phyloP scores from a whole-genome alignment of 176 grass and related monocot genomes.

The Rhynchospora breviuscula region DNA sequence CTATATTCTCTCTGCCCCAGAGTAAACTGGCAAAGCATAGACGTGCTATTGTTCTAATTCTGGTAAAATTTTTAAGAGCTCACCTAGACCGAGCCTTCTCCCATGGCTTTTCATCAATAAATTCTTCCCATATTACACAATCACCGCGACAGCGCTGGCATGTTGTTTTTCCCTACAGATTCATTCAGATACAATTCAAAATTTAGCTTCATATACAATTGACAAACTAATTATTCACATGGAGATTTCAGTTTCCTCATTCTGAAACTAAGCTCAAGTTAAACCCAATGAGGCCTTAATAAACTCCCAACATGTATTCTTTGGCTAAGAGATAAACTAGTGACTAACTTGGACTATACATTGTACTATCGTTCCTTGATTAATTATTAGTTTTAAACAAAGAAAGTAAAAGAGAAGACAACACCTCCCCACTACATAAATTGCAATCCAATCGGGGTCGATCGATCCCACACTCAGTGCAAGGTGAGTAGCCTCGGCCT shows the following conservation, averaged over 20 bases:
- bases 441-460: conserved; percentile 67
- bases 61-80: background rate
- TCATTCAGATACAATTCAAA: conserved; percentile 2
- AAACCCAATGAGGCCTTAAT: background rate
- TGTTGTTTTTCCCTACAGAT: conserved; percentile 63
- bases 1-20: too few relatives aligned
- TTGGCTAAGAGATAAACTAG: background rate
- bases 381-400: background rate
- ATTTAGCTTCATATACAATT: background rate
- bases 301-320: background rate
- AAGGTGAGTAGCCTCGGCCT: conserved; percentile 80
- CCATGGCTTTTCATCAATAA: conserved; percentile 84
- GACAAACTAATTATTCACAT: background rate
- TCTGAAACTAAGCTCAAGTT: background rate
- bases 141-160: conserved; percentile 72
- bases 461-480: conserved; percentile 70
- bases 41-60: background rate
- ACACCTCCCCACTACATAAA: conserved; percentile 81
- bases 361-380: background rate
- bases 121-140: conserved; percentile 97
- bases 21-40: too few relatives aligned
- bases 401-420: background rate
- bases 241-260: background rate
- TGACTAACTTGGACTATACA: background rate
- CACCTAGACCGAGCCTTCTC: conserved; percentile 86